Evolutionary conservation across 73 alveolate genomes (phyloP).

Genomic region (Paramecium caudatum): DNA sequence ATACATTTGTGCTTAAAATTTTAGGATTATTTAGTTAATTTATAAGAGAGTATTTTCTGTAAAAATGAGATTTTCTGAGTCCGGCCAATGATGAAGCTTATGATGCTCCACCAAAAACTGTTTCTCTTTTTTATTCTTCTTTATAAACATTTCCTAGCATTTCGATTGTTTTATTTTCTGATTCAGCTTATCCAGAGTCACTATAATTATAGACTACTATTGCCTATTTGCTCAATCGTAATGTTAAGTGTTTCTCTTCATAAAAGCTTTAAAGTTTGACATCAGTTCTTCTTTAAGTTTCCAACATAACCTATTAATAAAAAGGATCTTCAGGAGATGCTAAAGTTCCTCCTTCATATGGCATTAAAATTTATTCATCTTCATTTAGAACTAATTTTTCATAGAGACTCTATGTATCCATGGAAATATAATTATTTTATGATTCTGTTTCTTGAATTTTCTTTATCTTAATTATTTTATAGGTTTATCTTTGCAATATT

Average conservation of each 20-base stretch:
- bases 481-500: background rate
- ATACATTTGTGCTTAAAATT: background rate
- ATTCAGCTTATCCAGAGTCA: background rate
- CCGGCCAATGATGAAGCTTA: conserved; percentile 42
- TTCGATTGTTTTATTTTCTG: background rate
- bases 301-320: background rate
- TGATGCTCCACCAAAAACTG: background rate
- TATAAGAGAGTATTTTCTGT: conserved; percentile 23
- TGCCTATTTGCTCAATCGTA: background rate
- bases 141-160: background rate
- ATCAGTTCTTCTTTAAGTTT: conserved; percentile 4
- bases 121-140: background rate
- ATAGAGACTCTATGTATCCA: background rate
- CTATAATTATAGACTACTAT: background rate
- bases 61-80: background rate
- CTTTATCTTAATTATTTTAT: background rate
- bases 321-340: background rate
- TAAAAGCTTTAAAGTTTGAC: background rate
- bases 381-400: background rate
- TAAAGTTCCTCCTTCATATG: conserved; percentile 12
- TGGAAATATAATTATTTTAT: background rate
- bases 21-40: background rate
- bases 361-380: background rate
- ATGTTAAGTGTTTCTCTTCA: background rate
- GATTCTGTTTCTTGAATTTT: background rate